These are phyloP conservation scores for Penicillium psychrofluorescens DNA, from an alignment of 495 filamentous ascomycete genomes.

Conservation along the genomic window DNA sequence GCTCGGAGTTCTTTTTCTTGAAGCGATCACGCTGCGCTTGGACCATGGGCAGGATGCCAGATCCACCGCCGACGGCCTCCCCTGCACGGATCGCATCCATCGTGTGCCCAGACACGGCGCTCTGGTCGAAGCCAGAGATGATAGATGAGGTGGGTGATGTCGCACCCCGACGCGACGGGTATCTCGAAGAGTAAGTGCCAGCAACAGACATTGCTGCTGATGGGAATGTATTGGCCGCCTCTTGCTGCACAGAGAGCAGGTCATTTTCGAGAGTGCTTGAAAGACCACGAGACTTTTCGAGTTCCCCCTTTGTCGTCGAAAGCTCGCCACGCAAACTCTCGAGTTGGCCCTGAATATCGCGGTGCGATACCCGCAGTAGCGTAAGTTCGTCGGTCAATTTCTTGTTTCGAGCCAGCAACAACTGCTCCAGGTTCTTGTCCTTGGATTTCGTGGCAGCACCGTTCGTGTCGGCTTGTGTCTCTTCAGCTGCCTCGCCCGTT, in stretches of 20 bases:
- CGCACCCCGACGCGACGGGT: constrained; percentile 60
- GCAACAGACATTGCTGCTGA: constrained; percentile 85
- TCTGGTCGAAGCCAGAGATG: constrained; percentile 85
- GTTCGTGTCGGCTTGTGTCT: constrained; percentile 30
- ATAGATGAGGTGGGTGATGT: constrained; percentile 96
- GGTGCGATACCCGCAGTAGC: constrained; percentile 85
- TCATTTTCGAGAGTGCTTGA: constrained; percentile 90
- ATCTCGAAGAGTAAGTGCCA: constrained; percentile 80
- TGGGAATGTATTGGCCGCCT: constrained; percentile 73
- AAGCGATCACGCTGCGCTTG: constrained; percentile 97
- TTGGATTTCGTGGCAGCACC: constrained; percentile 50
- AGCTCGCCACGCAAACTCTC: constrained; percentile 76
- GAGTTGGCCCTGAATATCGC: constrained; percentile 77
- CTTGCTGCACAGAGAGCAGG: constrained; percentile 77
- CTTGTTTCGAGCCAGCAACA: constrained; percentile 88
- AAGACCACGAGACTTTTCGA: constrained; percentile 76
- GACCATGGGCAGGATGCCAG: constrained; percentile 94
- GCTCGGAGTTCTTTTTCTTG: constrained; percentile 87
- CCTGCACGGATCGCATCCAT: constrained; percentile 56
- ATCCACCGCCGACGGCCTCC: constrained; percentile 72
- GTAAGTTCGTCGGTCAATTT: constrained; percentile 92
- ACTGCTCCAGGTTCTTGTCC: constrained; percentile 75
- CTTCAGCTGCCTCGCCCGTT: constrained; percentile 21
- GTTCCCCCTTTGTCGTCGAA: constrained; percentile 73
- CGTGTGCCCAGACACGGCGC: constrained; percentile 34